phyloP scores from a whole-genome alignment of 2,329 filamentous ascomycete species.

The Calycina marina region DNA sequence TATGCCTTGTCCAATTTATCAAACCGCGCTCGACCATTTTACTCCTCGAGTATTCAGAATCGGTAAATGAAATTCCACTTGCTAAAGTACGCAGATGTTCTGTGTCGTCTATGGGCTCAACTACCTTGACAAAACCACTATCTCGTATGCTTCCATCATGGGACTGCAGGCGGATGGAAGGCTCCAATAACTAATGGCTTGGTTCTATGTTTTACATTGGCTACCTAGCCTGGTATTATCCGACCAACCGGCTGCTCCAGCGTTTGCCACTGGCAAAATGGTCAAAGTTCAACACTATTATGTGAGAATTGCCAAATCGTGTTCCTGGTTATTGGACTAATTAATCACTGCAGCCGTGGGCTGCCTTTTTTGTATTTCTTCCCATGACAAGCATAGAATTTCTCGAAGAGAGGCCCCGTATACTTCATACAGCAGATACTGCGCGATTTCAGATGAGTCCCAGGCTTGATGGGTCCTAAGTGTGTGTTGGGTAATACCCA shows the following conservation, averaged over 20 bases:
- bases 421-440: too few relatives aligned
- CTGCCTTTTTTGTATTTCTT: slow-evolving; percentile 29
- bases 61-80: too few relatives aligned
- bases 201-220: slow-evolving; percentile 33
- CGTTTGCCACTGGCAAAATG: slow-evolving; percentile 48
- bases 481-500: too few relatives aligned
- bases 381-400: too few relatives aligned
- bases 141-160: slow-evolving; percentile 36
- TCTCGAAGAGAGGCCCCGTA: too few relatives aligned
- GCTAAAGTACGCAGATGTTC: slow-evolving; percentile 26
- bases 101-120: slow-evolving; percentile 44
- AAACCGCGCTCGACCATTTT: too few relatives aligned
- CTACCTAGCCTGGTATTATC: slow-evolving; percentile 20
- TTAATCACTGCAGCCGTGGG: slow-evolving; percentile 29
- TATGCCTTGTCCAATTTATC: too few relatives aligned
- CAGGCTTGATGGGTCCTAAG: too few relatives aligned
- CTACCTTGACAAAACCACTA: slow-evolving; percentile 33
- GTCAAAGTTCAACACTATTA: slow-evolving; percentile 43
- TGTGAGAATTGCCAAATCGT: slow-evolving; percentile 47
- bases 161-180: slow-evolving; percentile 27
- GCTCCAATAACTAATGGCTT: slow-evolving; percentile 31
- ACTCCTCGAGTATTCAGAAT: too few relatives aligned
- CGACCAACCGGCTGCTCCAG: slow-evolving; percentile 27
- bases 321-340: slow-evolving; percentile 32
- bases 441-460: too few relatives aligned